Conservation (phyloP, 2,329 filamentous ascomycete species). For the Rhynchosporium agropyri region DNA sequence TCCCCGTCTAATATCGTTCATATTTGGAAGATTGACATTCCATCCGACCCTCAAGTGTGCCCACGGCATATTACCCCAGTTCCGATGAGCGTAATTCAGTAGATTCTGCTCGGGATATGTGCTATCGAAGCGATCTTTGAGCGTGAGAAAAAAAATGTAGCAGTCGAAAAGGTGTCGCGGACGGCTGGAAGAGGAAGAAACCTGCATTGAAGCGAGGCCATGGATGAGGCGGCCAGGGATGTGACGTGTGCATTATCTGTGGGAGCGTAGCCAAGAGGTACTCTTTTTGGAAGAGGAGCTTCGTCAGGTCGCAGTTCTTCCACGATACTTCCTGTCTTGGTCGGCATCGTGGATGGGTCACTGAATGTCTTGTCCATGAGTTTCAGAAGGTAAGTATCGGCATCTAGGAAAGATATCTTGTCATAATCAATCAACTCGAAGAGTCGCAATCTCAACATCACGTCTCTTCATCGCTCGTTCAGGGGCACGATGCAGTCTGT, state of each 20-base stretch:
- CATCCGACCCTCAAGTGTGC: slow-evolving; percentile 44
- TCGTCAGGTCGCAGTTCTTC: slow-evolving; percentile 37
- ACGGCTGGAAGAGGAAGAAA: slow-evolving; percentile 47
- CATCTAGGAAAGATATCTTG: slow-evolving; percentile 45
- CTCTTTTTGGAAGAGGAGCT: slow-evolving; percentile 38
- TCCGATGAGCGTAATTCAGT: slow-evolving; percentile 49
- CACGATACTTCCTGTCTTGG: slow-evolving; percentile 4
- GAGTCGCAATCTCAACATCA: slow-evolving; percentile 44
- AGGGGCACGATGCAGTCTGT: slow-evolving; percentile 41
- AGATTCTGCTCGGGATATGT: slow-evolving; percentile 48
- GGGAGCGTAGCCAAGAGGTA: slow-evolving; percentile 44
- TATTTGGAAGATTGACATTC: slow-evolving; percentile 46
- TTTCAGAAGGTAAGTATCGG: slow-evolving; percentile 42
- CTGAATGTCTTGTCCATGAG: slow-evolving; percentile 44
- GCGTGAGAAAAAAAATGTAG: slow-evolving; percentile 44
- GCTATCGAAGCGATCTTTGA: slow-evolving; percentile 45
- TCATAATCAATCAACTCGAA: slow-evolving; percentile 43
- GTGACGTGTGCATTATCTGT: slow-evolving; percentile 43
- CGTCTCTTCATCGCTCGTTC: slow-evolving; percentile 30
- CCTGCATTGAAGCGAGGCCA: slow-evolving; percentile 46
- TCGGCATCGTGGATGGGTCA: slow-evolving; percentile 29
- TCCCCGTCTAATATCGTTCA: slow-evolving; percentile 42
- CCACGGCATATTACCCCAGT: slow-evolving; percentile 49
- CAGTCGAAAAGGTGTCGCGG: slow-evolving; percentile 45
- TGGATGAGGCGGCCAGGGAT: slow-evolving; percentile 44